phyloP scores from a whole-genome alignment of 768 basidiomycete genomes.

The Tylopilus sp. region DNA sequence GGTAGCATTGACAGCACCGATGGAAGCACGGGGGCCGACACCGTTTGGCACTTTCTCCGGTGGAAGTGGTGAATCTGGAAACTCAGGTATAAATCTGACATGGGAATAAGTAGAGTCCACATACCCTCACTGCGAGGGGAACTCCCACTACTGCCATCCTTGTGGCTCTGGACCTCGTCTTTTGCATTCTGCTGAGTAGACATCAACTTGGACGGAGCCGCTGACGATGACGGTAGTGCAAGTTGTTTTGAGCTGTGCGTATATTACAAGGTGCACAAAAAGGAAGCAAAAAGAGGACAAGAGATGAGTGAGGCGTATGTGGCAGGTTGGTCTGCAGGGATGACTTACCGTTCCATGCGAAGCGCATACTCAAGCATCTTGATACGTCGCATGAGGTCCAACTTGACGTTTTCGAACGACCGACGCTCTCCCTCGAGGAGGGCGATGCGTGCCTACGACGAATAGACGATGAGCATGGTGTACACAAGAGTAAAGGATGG shows the following conservation, averaged over 20 bases:
- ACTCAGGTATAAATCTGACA: slow-evolving; percentile 9
- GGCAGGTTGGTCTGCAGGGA: neutral
- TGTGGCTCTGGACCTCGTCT: slow-evolving; percentile 70
- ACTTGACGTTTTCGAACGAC: slow-evolving; percentile 95
- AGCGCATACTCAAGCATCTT: slow-evolving; percentile 99
- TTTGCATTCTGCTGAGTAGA: slow-evolving; percentile 61
- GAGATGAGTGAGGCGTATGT: slow-evolving; percentile 3
- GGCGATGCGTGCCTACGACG: slow-evolving; percentile 84
- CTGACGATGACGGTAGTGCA: slow-evolving; percentile 48
- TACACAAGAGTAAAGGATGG: neutral
- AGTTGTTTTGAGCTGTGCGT: slow-evolving; percentile 79
- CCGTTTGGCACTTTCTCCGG: slow-evolving; percentile 72
- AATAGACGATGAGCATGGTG: slow-evolving; percentile 13
- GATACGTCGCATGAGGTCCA: slow-evolving; percentile 93
- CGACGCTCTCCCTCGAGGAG: slow-evolving; percentile 95
- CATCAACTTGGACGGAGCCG: slow-evolving; percentile 64
- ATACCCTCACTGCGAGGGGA: slow-evolving; percentile 85
- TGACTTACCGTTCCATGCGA: slow-evolving; percentile 85
- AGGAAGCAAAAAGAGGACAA: slow-evolving; percentile 30
- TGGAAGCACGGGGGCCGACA: slow-evolving; percentile 48
- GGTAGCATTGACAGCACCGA: slow-evolving; percentile 38
- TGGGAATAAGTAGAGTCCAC: neutral
- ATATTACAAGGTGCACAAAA: slow-evolving; percentile 12
- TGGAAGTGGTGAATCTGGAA: slow-evolving; percentile 66
- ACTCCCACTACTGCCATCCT: slow-evolving; percentile 76